phyloP scores from a whole-genome alignment of 1,139 yeast genomes.

The Hyphopichia pseudoburtonii region DNA sequence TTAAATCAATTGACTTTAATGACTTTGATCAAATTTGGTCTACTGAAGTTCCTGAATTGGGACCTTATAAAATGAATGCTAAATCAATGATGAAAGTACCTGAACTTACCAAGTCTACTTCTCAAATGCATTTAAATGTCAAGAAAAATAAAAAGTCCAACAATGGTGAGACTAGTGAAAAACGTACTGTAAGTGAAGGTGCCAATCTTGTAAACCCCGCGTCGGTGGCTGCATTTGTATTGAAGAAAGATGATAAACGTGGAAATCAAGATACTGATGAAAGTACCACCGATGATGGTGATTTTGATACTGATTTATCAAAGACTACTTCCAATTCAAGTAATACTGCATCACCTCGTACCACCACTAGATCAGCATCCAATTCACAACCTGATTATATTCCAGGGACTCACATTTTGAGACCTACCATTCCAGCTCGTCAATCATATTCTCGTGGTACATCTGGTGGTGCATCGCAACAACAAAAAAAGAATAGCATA shows the following conservation, averaged over 20 bases:
- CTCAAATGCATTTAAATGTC: constrained; percentile 15
- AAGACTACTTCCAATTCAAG: constrained; percentile 5
- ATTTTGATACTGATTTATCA: constrained; percentile 5
- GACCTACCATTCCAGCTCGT: constrained; percentile 51
- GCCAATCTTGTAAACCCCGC: constrained; percentile 35
- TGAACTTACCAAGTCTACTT: constrained; percentile 29
- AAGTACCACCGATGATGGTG: constrained; percentile 11
- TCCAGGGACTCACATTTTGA: constrained; percentile 58
- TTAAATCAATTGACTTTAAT: constrained; percentile 63
- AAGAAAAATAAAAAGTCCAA: constrained; percentile 10
- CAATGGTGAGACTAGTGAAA: constrained; percentile 8
- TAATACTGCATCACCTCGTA: constrained; percentile 1
- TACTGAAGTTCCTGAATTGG: constrained; percentile 67
- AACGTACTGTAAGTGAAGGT: constrained; percentile 18
- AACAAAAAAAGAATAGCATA: constrained; percentile 13
- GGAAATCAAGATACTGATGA: constrained; percentile 10
- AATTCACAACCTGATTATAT: constrained; percentile 33
- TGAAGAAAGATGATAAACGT: constrained; percentile 27
- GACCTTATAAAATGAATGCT: constrained; percentile 62
- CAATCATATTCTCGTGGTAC: constrained; percentile 24
- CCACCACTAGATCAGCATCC: constrained; percentile 6
- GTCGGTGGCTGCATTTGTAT: constrained; percentile 46
- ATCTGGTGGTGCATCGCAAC: constrained; percentile 2
- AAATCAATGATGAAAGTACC: constrained; percentile 59
- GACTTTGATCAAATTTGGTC: constrained; percentile 69